Evolutionary conservation across 2,329 filamentous ascomycete species (phyloP).

Genomic region (Fusarium ambrosium): DNA sequence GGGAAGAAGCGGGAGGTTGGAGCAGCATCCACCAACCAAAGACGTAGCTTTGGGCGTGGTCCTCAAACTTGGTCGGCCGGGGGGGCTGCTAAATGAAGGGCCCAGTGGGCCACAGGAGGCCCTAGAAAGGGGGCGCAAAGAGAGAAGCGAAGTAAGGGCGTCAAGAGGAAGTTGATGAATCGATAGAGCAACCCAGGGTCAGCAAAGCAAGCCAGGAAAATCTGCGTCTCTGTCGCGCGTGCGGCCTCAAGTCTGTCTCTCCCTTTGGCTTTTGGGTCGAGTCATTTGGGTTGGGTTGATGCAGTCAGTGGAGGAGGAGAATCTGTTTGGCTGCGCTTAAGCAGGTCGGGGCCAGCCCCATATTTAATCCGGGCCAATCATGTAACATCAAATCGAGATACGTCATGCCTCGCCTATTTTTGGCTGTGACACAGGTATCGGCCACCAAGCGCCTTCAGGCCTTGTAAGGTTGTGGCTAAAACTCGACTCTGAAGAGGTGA

Average conservation of each 20-base stretch:
- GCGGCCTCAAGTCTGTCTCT: conserved; percentile 1
- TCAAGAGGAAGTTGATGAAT: background rate
- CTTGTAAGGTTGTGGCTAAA: background rate
- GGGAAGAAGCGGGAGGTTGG: conserved; percentile 30
- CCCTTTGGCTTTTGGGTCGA: conserved; percentile 33
- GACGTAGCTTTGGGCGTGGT: conserved; percentile 4
- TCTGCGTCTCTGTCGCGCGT: background rate
- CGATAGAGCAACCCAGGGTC: background rate
- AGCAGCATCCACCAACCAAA: conserved; percentile 30
- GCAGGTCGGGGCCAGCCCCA: conserved; percentile 18
- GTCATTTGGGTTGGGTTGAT: conserved; percentile 22
- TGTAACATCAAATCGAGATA: conserved; percentile 27
- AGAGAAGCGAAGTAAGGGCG: background rate
- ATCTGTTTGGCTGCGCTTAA: conserved; percentile 9
- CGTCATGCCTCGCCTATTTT: conserved; percentile 32
- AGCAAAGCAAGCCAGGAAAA: conserved; percentile 7
- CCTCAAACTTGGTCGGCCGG: conserved; percentile 11
- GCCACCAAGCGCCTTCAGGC: conserved; percentile 3
- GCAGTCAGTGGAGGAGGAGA: conserved; percentile 35
- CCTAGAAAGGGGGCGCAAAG: conserved; percentile 12
- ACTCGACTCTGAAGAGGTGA: background rate
- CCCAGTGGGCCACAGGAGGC: conserved; percentile 32
- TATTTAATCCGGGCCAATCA: conserved; percentile 40
- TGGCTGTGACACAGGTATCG: background rate
- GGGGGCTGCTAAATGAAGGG: conserved; percentile 33